Evolutionary conservation across 176 grass and related monocot species (phyloP).

Genomic region (Aegilops tauschii): DNA sequence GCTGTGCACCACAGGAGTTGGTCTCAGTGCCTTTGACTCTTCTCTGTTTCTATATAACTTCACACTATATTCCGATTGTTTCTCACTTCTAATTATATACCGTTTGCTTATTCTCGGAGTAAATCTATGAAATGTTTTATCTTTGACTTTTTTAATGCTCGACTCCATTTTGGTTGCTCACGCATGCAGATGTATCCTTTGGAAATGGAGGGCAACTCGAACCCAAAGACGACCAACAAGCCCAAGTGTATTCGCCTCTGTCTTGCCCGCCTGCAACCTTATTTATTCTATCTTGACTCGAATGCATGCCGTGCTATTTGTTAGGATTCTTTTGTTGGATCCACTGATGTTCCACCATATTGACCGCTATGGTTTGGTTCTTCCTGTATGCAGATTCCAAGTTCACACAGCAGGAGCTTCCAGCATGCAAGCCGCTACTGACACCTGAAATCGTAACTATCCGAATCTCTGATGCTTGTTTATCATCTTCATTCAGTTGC

Average conservation of each 20-base stretch:
- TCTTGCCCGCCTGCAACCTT: neutral
- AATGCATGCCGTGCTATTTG: neutral
- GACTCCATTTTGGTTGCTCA: neutral
- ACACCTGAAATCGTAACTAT: slow-evolving; percentile 81
- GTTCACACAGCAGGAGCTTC: slow-evolving; percentile 96
- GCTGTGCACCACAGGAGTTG: neutral
- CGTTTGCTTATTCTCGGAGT: neutral
- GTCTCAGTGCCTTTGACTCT: neutral
- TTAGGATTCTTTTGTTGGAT: neutral
- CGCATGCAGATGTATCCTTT: slow-evolving; percentile 39
- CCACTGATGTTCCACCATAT: neutral
- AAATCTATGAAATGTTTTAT: neutral
- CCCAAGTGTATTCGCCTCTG: slow-evolving; percentile 61
- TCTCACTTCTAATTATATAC: neutral
- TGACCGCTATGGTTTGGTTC: neutral
- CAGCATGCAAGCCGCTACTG: slow-evolving; percentile 89
- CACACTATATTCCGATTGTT: neutral
- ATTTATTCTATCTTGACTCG: neutral
- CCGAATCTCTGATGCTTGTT: neutral
- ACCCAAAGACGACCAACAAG: slow-evolving; percentile 47
- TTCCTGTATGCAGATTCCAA: slow-evolving; percentile 50
- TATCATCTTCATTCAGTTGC: neutral
- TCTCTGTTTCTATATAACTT: neutral
- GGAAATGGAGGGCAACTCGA: neutral
- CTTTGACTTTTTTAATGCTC: neutral